Base-by-base conservation (phyloP, 1,284 basidiomycete genomes). In the Ganoderma boninense region DNA sequence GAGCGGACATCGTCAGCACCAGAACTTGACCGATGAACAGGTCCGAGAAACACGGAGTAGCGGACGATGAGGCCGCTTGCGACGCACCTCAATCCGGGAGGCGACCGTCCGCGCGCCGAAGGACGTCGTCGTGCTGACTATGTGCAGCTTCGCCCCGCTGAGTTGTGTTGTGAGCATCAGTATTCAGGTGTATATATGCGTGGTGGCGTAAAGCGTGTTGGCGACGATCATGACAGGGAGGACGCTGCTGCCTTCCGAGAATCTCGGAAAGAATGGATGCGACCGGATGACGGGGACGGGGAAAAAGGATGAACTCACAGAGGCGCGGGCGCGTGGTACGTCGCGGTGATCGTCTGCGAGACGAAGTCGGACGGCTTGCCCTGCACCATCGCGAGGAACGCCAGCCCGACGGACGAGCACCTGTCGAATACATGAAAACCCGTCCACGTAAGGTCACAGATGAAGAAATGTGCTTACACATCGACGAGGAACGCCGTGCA, bases 341-440 rank as follows among this genome's bases (percentile, higher is more conserved):
- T 82, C 26, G 87, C 75, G 69, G 84, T 83, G 83, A 88, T 85
- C 2, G 85, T 82, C 71, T 87, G 85, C 2, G 87, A 87, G 13
- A 88, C 80, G 0, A 86, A 86, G n/a, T 82, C 73, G 13, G 66
- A 35, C n/a, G 71, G 65, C 20, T 40, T 64, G 20, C 79, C 79
- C 20, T 78, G 75, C 0, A 84, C 84, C 11, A 87, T 81, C 6
- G 80, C 79, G 20, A 85, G 78, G 13, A 87, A 81, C 0, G 85
- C 80, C 4, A 85, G 83, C 14, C 68, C 68, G 29, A 72, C 65
- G 20, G 84, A 81, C 1, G 86, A 83, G 72, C 86, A 87, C 16
- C 86, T 87, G 62, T 60, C 32, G n/a, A 32, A 4, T 32, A 4
- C 4, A 32, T 32, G 29, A 32, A 23, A 42, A 6, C 23, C 35